Evolutionary conservation across 495 filamentous ascomycete genomes (phyloP).

Genomic region (Neurospora sp.): DNA sequence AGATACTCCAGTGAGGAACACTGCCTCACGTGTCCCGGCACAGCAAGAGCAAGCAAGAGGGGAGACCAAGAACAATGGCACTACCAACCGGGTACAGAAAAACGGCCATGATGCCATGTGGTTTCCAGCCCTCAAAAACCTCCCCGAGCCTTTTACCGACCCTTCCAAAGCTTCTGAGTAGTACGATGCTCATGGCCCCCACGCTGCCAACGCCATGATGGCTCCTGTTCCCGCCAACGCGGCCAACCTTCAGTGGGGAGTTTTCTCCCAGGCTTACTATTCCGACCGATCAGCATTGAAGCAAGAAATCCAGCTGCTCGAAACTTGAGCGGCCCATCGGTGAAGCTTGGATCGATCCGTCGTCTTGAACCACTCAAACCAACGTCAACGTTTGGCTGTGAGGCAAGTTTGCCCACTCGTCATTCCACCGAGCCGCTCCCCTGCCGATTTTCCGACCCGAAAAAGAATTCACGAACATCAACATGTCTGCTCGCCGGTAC

Average conservation of each 20-base stretch:
- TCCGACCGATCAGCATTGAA: slow-evolving; percentile 1
- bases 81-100: neutral
- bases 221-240: neutral
- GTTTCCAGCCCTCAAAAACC: neutral
- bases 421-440: neutral
- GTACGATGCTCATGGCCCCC: slow-evolving; percentile 21
- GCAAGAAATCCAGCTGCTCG: neutral
- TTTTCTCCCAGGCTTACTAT: slow-evolving; percentile 23
- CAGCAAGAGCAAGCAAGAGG: neutral
- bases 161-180: neutral
- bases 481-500: neutral
- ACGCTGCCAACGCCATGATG: neutral
- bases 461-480: neutral
- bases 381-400: neutral
- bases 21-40: neutral
- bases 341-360: neutral
- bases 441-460: neutral
- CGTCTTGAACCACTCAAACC: neutral
- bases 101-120: neutral
- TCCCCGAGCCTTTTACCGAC: neutral
- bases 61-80: neutral
- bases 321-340: neutral
- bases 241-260: slow-evolving; percentile 24
- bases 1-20: neutral
- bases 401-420: neutral